Conservation (phyloP, 768 basidiomycete species). For the Infundibulicybe gibba region DNA sequence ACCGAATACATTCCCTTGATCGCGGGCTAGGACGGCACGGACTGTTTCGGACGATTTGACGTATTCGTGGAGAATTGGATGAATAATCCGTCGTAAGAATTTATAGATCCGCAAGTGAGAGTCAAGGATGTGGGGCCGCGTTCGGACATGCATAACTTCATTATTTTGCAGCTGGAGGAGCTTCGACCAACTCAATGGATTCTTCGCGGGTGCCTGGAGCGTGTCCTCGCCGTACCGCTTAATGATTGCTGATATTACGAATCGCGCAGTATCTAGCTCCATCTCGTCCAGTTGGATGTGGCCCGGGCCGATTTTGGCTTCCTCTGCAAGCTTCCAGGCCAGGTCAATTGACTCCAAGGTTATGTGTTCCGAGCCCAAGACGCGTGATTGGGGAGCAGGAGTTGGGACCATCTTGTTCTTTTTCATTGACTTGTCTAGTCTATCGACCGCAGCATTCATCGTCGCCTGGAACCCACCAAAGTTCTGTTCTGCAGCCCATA, state of each 20-base stretch:
- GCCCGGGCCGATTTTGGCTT: constrained; percentile 17
- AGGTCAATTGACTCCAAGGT: constrained; percentile 37
- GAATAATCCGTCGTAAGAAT: constrained; percentile 41
- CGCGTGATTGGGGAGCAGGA: constrained; percentile 5
- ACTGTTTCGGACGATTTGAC: constrained; percentile 37
- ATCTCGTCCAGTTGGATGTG: constrained; percentile 39
- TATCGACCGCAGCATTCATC: constrained; percentile 32
- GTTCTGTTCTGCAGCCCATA: constrained; percentile 35
- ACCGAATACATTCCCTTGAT: constrained; percentile 67
- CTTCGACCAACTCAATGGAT: constrained; percentile 35
- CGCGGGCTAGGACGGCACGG: constrained; percentile 53
- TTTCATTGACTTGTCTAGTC: constrained; percentile 23
- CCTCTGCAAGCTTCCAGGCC: constrained; percentile 42
- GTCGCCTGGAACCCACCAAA: constrained; percentile 23
- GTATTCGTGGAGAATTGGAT: constrained; percentile 23
- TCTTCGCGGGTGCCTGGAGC: constrained; percentile 9
- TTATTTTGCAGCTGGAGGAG: constrained; percentile 56
- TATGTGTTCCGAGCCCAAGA: constrained; percentile 22
- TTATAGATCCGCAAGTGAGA: constrained; percentile 52
- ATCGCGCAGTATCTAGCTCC: constrained; percentile 58
- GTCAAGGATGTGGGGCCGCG: constrained; percentile 46
- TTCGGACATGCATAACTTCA: constrained; percentile 42
- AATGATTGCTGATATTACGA: constrained; percentile 48
- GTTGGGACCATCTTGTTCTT: constrained; percentile 15
- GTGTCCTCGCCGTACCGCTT: constrained; percentile 35